These are phyloP conservation scores for Macrotyloma uniflorum DNA, from an alignment of 306 rosid genomes.

Conservation along the genomic window DNA sequence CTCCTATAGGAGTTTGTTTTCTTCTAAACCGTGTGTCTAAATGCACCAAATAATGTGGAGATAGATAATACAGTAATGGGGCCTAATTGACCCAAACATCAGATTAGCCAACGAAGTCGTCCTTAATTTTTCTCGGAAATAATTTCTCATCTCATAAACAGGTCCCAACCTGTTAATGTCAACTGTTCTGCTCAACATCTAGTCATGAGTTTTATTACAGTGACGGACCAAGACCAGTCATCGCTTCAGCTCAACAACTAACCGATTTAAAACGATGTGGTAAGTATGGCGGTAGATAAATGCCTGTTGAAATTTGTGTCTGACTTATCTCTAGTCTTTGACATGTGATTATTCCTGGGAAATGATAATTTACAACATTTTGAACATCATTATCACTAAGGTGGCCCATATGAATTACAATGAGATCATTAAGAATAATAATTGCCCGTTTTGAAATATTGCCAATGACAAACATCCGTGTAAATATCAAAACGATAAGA, in stretches of 20 bases:
- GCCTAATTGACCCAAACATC: background rate
- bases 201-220: constrained; percentile 14
- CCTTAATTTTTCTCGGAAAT: background rate
- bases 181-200: constrained; percentile 37
- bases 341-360: constrained; percentile 11
- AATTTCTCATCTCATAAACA: background rate
- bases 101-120: background rate
- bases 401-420: constrained; percentile 16
- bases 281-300: constrained; percentile 20
- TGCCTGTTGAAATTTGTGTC: constrained; percentile 28
- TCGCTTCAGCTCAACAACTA: constrained; percentile 52
- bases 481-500: constrained; percentile 3
- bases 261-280: constrained; percentile 11
- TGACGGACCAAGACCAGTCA: constrained; percentile 21
- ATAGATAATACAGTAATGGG: background rate
- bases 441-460: constrained; percentile 17
- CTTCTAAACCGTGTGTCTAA: background rate
- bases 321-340: constrained; percentile 3
- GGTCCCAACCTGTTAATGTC: constrained; percentile 19
- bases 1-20: constrained; percentile 8
- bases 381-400: constrained; percentile 39
- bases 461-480: constrained; percentile 30
- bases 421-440: constrained; percentile 17
- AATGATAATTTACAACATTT: background rate
- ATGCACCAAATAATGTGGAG: constrained; percentile 28